A percentile compares a stretch with the other conserved stretches of the same genome.
phyloP scores from a whole-genome alignment of 2,329 filamentous ascomycete genomes.

The Aspergillus jensenii region DNA sequence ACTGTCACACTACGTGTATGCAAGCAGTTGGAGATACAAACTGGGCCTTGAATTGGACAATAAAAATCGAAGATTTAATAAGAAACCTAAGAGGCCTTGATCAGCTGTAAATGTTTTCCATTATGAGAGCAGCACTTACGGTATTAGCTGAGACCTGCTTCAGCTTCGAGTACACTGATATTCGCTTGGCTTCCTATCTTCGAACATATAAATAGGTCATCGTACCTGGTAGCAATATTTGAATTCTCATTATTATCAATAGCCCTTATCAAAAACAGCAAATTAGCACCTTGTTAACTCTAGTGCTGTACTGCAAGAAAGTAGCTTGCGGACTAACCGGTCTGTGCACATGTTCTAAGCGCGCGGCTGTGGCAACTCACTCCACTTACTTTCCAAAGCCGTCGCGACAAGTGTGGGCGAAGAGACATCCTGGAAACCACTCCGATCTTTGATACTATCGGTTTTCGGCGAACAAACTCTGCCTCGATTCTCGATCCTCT shows the following conservation, averaged over 20 bases:
- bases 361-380: constrained; percentile 27
- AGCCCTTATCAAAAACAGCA: not conserved
- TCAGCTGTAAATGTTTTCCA: not conserved
- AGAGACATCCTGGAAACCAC: constrained; percentile 19
- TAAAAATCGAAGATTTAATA: not conserved
- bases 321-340: constrained; percentile 10
- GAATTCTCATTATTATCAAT: not conserved
- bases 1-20: not conserved
- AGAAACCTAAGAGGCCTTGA: not conserved
- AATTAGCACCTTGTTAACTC: not conserved
- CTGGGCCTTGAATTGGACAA: not conserved
- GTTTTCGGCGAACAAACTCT: constrained; percentile 3
- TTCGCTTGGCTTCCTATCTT: too few species aligned
- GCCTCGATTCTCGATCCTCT: constrained; percentile 8
- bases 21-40: not conserved
- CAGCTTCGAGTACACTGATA: too few species aligned
- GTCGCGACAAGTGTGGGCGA: constrained; percentile 22
- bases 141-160: not conserved
- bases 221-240: too few species aligned
- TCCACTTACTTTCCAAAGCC: constrained; percentile 27
- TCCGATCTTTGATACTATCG: constrained; percentile 12
- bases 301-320: not conserved
- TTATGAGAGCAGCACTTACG: not conserved
- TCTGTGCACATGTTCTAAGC: constrained; percentile 20
- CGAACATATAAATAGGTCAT: too few species aligned